phyloP scores from a whole-genome alignment of 495 filamentous ascomycete genomes.

The Beverwykella pulmonaria region DNA sequence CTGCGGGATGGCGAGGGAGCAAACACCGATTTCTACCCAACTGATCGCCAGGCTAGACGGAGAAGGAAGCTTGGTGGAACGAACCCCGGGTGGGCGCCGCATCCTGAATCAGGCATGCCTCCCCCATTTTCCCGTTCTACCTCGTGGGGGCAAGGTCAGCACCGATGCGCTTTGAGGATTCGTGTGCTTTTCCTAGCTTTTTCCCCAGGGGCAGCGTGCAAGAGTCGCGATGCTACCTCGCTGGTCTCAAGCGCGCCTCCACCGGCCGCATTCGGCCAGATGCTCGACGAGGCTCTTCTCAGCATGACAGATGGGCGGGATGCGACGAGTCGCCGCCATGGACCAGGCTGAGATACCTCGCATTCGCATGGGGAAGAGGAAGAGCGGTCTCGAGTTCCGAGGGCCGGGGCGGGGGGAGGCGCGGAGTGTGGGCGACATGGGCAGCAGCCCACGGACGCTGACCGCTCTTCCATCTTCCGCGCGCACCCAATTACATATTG shows the following conservation, averaged over 20 bases:
- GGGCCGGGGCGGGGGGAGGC: neutral
- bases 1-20: conserved; percentile 6
- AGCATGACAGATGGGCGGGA: conserved; percentile 12
- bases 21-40: conserved; percentile 16
- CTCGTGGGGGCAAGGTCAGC: neutral
- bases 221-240: neutral
- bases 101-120: neutral
- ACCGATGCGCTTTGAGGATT: neutral
- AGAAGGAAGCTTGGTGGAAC: conserved; percentile 19
- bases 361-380: conserved; percentile 12
- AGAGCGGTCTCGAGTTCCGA: conserved; percentile 17
- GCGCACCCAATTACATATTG: neutral
- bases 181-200: no score
- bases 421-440: no score
- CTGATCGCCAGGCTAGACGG: conserved; percentile 12
- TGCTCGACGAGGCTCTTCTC: conserved; percentile 3
- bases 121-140: neutral
- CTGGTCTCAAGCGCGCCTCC: conserved; percentile 12
- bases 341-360: neutral
- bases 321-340: conserved; percentile 3
- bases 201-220: no score
- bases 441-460: no score
- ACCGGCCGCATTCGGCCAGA: no score
- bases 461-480: no score
- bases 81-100: conserved; percentile 1